These are phyloP conservation scores for Fusarium sp. DNA, from an alignment of 2,329 filamentous ascomycete genomes.

Conservation along the genomic window DNA sequence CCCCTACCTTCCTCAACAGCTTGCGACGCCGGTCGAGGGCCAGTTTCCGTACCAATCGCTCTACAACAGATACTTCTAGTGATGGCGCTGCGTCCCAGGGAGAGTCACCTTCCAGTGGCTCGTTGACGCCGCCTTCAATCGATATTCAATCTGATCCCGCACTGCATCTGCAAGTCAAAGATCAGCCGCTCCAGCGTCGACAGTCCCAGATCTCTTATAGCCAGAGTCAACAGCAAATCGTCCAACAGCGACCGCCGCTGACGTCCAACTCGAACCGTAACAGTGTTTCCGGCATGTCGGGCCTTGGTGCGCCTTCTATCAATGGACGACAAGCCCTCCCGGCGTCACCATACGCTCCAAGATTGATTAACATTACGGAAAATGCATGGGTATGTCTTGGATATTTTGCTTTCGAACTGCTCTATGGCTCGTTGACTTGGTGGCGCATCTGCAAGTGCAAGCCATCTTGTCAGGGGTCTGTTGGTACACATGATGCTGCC, in stretches of 20 bases:
- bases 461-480: conserved; percentile 26
- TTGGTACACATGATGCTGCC: conserved; percentile 22
- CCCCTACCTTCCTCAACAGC: conserved; percentile 75
- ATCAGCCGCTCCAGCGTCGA: conserved; percentile 44
- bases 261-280: conserved; percentile 65
- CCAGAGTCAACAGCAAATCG: conserved; percentile 45
- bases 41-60: conserved; percentile 75
- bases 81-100: conserved; percentile 68
- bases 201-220: conserved; percentile 37
- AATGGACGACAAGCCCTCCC: conserved; percentile 69
- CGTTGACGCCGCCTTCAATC: conserved; percentile 80
- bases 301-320: conserved; percentile 66
- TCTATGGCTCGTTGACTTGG: conserved; percentile 22
- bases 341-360: conserved; percentile 83
- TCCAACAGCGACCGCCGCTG: conserved; percentile 54
- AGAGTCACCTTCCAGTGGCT: conserved; percentile 74
- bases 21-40: conserved; percentile 81
- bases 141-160: conserved; percentile 74
- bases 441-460: conserved; percentile 28
- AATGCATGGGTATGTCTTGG: conserved; percentile 80
- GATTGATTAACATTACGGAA: conserved; percentile 81
- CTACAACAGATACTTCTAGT: conserved; percentile 69
- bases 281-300: conserved; percentile 74
- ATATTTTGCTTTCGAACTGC: conserved; percentile 29
- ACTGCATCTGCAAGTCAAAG: conserved; percentile 71